Evolutionary conservation across 169 alveolate species (phyloP), one percentile per base, ranked within the genome.

Genomic region (Plasmodium chabaudi): DNA sequence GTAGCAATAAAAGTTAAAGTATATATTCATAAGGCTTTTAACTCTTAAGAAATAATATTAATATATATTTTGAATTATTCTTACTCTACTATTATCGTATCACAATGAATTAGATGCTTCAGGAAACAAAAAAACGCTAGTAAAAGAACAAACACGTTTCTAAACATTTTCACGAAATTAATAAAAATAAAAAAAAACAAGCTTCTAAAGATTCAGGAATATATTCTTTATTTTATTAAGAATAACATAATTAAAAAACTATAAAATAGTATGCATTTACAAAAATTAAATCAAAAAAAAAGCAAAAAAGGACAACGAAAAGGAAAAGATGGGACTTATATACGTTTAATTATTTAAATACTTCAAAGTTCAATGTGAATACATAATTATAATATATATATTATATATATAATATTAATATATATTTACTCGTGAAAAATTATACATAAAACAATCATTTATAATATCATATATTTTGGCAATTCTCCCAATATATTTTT

Each of bases 51-150:
- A 27, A 64, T 27, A 68, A 13, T 44, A 5, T 2, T 12, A 34
- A 51, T 44, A n/a, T 27, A 10, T 27, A 9, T 67, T 47, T 34
- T 55, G 42, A 64, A 65, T 49, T 56, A 39, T 65, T 9, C 89
- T 65, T 79, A 79, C 89, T 79, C 89, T 23, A 79, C 89, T 64
- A 79, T 53, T 79, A 79, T 79, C 6, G 44, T 44, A 53, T 79
- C 89, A 79, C 89, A 79, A 13, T 49, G 77, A 72, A 51, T 15
- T 53, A 27, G 49, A 53, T 63, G 55, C 55, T 65, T 57, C 72
- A 79, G 55, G 74, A 21, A 59, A 63, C 72, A 65, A 47, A 79
- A 27, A 44, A 79, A 69, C n/a, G 89, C 34, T 59, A 79, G 19
- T 34, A 79, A 56, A 44, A 53, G 57, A 63, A 63, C 65, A 79